Evolutionary conservation across 2,329 filamentous ascomycete genomes (phyloP).

Genomic region (Zopfia rhizophila): DNA sequence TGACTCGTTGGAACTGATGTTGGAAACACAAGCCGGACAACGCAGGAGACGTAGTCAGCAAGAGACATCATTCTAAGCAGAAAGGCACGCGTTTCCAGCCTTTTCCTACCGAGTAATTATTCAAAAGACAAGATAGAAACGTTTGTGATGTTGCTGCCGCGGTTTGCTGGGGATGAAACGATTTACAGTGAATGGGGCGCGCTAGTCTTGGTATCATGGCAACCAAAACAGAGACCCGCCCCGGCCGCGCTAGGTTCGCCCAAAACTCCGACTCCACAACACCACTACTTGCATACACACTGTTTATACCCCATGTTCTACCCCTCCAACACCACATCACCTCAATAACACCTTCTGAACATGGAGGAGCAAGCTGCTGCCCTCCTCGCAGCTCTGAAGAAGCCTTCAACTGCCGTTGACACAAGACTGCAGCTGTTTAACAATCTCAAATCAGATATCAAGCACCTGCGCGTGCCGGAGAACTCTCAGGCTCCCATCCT

Average conservation of each 20-base stretch:
- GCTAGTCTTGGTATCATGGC: constrained; percentile 2
- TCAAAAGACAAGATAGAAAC: too few relatives aligned
- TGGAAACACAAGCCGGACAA: too few relatives aligned
- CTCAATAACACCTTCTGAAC: constrained; percentile 32
- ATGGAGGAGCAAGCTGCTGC: constrained; percentile 69
- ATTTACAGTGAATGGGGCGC: neutral
- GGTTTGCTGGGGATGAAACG: too few relatives aligned
- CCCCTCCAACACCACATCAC: constrained; percentile 25
- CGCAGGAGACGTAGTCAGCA: too few relatives aligned
- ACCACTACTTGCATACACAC: constrained; percentile 20
- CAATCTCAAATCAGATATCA: constrained; percentile 85
- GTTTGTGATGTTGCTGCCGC: too few relatives aligned
- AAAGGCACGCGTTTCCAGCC: too few relatives aligned
- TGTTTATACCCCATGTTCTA: constrained; percentile 29
- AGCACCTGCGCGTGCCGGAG: constrained; percentile 90
- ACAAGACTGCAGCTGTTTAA: constrained; percentile 77
- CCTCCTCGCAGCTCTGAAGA: constrained; percentile 65
- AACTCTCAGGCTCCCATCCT: constrained; percentile 76
- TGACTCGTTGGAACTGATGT: too few relatives aligned
- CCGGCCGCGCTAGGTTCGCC: constrained; percentile 1
- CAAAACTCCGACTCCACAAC: too few relatives aligned
- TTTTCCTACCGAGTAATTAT: too few relatives aligned
- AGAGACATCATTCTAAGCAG: too few relatives aligned
- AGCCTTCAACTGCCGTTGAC: constrained; percentile 74
- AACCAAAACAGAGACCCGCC: constrained; percentile 7